Conservation (phyloP, 176 grass and related monocot species). For the Oryza officinalis region DNA sequence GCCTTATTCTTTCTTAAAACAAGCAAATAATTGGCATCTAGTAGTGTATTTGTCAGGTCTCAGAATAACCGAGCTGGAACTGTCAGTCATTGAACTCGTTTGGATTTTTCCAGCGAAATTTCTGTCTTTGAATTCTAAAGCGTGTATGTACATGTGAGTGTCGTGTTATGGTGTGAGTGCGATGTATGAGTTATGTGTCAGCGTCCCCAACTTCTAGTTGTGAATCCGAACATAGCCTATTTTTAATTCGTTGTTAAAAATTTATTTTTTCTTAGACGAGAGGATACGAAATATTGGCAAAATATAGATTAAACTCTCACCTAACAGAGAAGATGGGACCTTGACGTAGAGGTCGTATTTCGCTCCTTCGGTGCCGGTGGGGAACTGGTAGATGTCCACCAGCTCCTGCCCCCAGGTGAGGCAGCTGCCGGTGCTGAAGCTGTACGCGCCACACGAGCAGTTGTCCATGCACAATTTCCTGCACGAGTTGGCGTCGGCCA, state of each 20-base stretch:
- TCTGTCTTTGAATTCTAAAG: background rate
- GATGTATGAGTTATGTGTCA: background rate
- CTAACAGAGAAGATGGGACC: slow-evolving; percentile 52
- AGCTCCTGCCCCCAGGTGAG: slow-evolving; percentile 69
- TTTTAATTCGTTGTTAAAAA: no score
- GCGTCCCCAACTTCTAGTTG: background rate
- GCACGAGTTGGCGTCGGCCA: slow-evolving; percentile 45
- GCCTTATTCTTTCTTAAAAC: background rate
- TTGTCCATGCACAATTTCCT: slow-evolving; percentile 47
- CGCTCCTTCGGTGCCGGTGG: slow-evolving; percentile 27
- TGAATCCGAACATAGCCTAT: no score
- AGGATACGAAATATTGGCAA: no score
- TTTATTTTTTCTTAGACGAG: no score
- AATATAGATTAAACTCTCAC: slow-evolving; percentile 8
- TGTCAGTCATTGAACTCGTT: background rate
- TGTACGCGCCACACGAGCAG: slow-evolving; percentile 77
- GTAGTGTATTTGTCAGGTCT: background rate
- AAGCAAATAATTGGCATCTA: background rate
- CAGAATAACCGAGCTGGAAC: no score
- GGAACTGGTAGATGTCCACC: slow-evolving; percentile 75
- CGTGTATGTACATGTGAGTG: background rate
- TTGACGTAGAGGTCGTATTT: slow-evolving; percentile 60
- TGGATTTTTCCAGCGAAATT: background rate
- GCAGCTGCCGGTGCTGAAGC: slow-evolving; percentile 47
- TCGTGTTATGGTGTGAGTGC: no score